Evolutionary conservation across 2,329 filamentous ascomycete species (phyloP), one percentile per base, ranked within the genome.

Genomic region (Aspergillus neoniger): DNA sequence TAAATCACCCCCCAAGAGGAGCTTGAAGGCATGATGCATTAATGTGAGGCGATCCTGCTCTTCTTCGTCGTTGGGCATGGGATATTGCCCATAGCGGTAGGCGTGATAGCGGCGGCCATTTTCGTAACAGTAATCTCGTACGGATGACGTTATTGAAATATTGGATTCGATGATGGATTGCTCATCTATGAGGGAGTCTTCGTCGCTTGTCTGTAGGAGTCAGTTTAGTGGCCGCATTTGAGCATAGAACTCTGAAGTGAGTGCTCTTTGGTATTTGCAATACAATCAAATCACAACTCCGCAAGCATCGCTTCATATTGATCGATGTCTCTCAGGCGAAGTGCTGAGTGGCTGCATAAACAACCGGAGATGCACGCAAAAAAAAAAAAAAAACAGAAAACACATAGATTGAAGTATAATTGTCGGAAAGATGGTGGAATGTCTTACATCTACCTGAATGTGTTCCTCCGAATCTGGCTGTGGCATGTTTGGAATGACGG

Each of bases 41-140:
- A 80, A 64, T 48, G 73, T 71, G 44, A 79, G 69, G 17, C 76
- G 76, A 60, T 79, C 77, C 64, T 79, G 77, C 62, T 80, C 77
- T 67, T 75, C 71, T 60, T 80, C 74, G 62, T 80, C 78, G 63
- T 80, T 80, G 9, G 78, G 78, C 30, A 78, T 68, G 25, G 74
- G 73, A 57, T 79, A 79, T 67, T 76, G 71, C 50, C 78, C 77
- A 48, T 74, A 70, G 47, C 76, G 74, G 66, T 77, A 79, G 62
- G 76, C 76, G 62, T 79, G 76, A 59, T 80, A 80, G 41, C 76
- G 74, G 15, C 77, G 74, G 57, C 77, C 77, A 62, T 79, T 79
- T 64, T 79, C 77, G 58, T 76, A 75, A 58, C 62, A 69, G 64
- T 75, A 77, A 59, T 75, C 73, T 9, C 70, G 70, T 25, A 75